Conservation (phyloP, 768 basidiomycete genomes). For the Suillus discolor region DNA sequence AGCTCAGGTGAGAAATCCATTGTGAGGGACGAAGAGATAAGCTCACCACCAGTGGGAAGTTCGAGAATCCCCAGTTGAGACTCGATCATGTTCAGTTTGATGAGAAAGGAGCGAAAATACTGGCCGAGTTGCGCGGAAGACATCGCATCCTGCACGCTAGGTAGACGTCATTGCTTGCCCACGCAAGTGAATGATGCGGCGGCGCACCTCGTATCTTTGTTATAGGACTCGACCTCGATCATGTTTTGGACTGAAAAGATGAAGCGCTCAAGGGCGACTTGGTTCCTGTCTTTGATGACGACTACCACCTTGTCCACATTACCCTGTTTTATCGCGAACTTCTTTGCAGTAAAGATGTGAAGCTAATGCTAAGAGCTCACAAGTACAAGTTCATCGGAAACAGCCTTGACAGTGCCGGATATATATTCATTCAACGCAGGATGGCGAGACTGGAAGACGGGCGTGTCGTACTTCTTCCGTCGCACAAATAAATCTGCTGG, state of each 20-base stretch:
- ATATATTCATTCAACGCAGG: conserved; percentile 89
- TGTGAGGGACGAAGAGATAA: conserved; percentile 23
- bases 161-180: neutral
- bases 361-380: conserved; percentile 39
- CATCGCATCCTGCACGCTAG: conserved; percentile 74
- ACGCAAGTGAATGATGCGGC: neutral
- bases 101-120: conserved; percentile 81
- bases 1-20: conserved; percentile 8
- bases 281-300: conserved; percentile 81
- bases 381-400: conserved; percentile 71
- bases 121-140: conserved; percentile 61
- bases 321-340: conserved; percentile 49
- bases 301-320: conserved; percentile 79
- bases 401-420: conserved; percentile 81
- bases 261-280: conserved; percentile 85
- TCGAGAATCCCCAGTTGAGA: conserved; percentile 64
- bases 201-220: conserved; percentile 67
- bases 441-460: conserved; percentile 93
- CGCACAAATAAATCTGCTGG: conserved; percentile 87
- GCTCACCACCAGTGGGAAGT: conserved; percentile 41
- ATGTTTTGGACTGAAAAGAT: conserved; percentile 86
- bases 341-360: neutral
- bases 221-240: conserved; percentile 68
- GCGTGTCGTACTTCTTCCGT: conserved; percentile 86
- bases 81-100: conserved; percentile 80